Percentiles rank a stretch among this genome's conserved stretches.
These are phyloP conservation scores for Ustilago tritici DNA, from an alignment of 1,284 basidiomycete species.

Conservation along the genomic window DNA sequence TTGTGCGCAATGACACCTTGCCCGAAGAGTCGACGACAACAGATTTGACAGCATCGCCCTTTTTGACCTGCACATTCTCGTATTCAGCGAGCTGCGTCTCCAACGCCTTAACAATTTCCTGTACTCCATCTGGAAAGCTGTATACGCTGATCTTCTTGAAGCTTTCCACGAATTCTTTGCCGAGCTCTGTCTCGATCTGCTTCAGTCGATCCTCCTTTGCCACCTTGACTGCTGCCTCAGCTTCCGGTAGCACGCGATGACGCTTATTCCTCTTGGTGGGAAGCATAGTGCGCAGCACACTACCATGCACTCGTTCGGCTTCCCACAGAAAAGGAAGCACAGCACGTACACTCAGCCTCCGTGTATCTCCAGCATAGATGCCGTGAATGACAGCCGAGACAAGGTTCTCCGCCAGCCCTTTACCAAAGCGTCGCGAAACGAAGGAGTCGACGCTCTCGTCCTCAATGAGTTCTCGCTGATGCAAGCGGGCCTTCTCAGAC, in stretches of 20 bases:
- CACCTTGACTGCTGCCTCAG: slow-evolving; percentile 31
- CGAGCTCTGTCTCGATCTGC: slow-evolving; percentile 71
- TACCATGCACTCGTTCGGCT: slow-evolving; percentile 78
- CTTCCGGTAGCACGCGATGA: slow-evolving; percentile 24
- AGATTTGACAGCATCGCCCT: slow-evolving; percentile 70
- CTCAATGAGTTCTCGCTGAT: slow-evolving; percentile 32
- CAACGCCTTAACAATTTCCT: slow-evolving; percentile 77
- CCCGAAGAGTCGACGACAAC: slow-evolving; percentile 74
- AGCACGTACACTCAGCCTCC: slow-evolving; percentile 79
- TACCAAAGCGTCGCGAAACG: slow-evolving; percentile 81
- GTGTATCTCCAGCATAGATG: slow-evolving; percentile 88
- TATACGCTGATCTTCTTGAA: slow-evolving; percentile 78
- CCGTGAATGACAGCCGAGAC: slow-evolving; percentile 90
- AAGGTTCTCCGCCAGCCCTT: slow-evolving; percentile 78
- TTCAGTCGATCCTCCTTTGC: slow-evolving; percentile 32
- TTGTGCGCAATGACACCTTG: slow-evolving; percentile 11
- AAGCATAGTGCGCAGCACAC: slow-evolving; percentile 78
- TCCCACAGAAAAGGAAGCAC: slow-evolving; percentile 82
- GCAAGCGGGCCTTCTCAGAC: slow-evolving; percentile 64
- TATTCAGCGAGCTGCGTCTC: slow-evolving; percentile 72
- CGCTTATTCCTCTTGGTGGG: slow-evolving; percentile 45
- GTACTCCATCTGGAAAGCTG: slow-evolving; percentile 83
- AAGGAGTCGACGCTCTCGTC: slow-evolving; percentile 89
- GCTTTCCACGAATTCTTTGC: slow-evolving; percentile 71
- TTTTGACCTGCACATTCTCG: slow-evolving; percentile 76